These are phyloP conservation scores for Didymella keratinophila DNA, from an alignment of 2,329 filamentous ascomycete species.

Conservation along the genomic window DNA sequence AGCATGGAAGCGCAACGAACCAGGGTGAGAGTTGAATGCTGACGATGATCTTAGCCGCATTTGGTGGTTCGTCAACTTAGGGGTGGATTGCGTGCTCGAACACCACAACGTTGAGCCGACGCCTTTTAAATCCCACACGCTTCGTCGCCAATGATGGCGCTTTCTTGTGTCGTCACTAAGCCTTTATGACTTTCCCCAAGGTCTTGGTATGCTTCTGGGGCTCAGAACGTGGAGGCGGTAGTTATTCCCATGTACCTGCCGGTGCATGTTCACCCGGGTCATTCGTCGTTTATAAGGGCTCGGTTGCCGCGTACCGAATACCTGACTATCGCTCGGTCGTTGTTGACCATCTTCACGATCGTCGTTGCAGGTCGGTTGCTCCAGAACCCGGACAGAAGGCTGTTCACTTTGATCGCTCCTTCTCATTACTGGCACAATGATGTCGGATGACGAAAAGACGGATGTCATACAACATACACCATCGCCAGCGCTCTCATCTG, in stretches of 20 bases:
- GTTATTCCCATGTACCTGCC: constrained; percentile 13
- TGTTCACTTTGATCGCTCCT: background rate
- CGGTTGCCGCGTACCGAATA: background rate
- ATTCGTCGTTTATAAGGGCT: background rate
- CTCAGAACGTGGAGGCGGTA: constrained; percentile 1
- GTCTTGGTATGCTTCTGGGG: constrained; percentile 14
- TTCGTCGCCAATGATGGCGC: constrained; percentile 28
- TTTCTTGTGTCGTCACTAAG: constrained; percentile 24
- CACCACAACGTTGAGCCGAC: constrained; percentile 8
- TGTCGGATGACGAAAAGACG: constrained; percentile 24
- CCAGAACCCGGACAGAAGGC: background rate
- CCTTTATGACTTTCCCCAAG: constrained; percentile 18
- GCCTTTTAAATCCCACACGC: constrained; percentile 20
- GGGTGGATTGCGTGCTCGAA: constrained; percentile 31
- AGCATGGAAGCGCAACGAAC: background rate
- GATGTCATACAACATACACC: constrained; percentile 31
- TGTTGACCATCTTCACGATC: background rate
- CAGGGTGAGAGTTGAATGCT: background rate
- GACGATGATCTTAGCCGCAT: background rate
- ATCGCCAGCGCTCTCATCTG: constrained; percentile 29
- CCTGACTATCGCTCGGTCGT: background rate
- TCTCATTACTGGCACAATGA: constrained; percentile 14
- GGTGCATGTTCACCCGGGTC: constrained; percentile 1
- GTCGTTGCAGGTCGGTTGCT: background rate
- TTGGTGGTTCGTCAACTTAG: background rate